Percentiles rank a stretch among this genome's conserved stretches.
phyloP scores from a whole-genome alignment of 2,329 filamentous ascomycete genomes.

The Diaporthe sp. region DNA sequence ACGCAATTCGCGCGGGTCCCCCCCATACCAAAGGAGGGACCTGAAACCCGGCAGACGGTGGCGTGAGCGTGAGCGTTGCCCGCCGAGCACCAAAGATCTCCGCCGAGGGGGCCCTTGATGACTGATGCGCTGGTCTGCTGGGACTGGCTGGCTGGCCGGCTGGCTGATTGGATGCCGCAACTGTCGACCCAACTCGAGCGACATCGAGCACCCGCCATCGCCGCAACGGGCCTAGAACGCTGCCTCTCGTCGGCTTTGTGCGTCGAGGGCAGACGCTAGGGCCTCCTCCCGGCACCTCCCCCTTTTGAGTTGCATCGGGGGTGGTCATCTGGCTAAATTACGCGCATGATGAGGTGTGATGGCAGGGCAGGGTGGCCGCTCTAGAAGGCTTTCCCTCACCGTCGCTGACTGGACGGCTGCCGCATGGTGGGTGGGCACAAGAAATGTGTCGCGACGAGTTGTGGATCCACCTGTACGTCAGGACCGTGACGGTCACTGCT shows the following conservation, averaged over 20 bases:
- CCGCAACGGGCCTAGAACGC: conserved; percentile 26
- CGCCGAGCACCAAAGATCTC: conserved; percentile 19
- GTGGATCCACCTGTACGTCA: conserved; percentile 27
- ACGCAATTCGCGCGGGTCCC: conserved; percentile 17
- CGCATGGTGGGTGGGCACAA: conserved; percentile 17
- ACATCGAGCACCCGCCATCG: neutral
- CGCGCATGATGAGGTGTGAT: conserved; percentile 33
- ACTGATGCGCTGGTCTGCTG: neutral
- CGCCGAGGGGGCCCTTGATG: conserved; percentile 4
- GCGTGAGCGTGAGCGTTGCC: conserved; percentile 13
- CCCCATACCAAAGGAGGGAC: conserved; percentile 7
- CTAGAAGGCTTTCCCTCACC: conserved; percentile 2
- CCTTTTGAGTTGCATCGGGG: conserved; percentile 26
- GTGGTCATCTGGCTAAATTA: conserved; percentile 32
- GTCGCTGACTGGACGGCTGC: conserved; percentile 6
- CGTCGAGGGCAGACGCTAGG: conserved; percentile 18
- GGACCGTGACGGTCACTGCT: conserved; percentile 18
- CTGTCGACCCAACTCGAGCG: conserved; percentile 4
- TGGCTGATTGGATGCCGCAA: neutral
- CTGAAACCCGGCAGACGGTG: conserved; percentile 33
- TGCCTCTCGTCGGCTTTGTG: conserved; percentile 25
- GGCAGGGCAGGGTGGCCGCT: conserved; percentile 18
- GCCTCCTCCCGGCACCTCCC: conserved; percentile 22
- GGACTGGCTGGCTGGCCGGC: neutral
- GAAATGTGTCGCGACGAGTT: conserved; percentile 20